A percentile compares a stretch with the other conserved stretches of the same genome.
Evolutionary conservation across 2,329 filamentous ascomycete genomes (phyloP).

Genomic region (Beauveria sp.): DNA sequence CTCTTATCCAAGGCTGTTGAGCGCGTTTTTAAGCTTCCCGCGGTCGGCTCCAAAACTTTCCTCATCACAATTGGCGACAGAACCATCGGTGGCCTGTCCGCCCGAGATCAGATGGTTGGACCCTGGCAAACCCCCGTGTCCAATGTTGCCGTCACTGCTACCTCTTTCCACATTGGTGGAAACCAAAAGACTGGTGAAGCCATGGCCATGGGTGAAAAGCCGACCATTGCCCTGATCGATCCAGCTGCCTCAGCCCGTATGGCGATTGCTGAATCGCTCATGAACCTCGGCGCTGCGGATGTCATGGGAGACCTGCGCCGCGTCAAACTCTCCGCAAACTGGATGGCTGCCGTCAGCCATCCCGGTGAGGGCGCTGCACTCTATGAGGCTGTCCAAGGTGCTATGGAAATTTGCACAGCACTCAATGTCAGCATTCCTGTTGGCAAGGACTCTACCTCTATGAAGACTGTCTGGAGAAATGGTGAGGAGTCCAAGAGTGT

Average conservation of each 20-base stretch:
- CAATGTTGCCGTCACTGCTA: slow-evolving; percentile 87
- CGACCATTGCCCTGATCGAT: slow-evolving; percentile 80
- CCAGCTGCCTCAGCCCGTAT: slow-evolving; percentile 87
- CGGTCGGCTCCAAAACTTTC: slow-evolving; percentile 95
- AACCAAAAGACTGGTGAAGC: slow-evolving; percentile 78
- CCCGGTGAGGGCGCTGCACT: slow-evolving; percentile 86
- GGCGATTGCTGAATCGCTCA: slow-evolving; percentile 87
- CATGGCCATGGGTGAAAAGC: slow-evolving; percentile 97
- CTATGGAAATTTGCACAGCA: slow-evolving; percentile 82
- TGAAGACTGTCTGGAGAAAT: slow-evolving; percentile 96
- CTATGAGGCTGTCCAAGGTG: slow-evolving; percentile 89
- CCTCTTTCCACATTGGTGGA: slow-evolving; percentile 58
- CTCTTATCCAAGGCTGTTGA: slow-evolving; percentile 61
- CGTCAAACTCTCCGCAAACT: slow-evolving; percentile 89
- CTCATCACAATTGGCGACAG: slow-evolving; percentile 94
- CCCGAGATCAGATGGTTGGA: slow-evolving; percentile 91
- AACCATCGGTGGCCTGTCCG: slow-evolving; percentile 80
- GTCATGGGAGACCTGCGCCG: slow-evolving; percentile 65
- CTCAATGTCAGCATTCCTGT: slow-evolving; percentile 93
- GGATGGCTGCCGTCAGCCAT: slow-evolving; percentile 96
- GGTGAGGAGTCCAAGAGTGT: slow-evolving; percentile 68
- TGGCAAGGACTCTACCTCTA: slow-evolving; percentile 96
- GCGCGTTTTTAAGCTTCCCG: slow-evolving; percentile 74
- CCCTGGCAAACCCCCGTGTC: slow-evolving; percentile 93
- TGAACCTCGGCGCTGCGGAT: slow-evolving; percentile 81